Percentiles rank a stretch among this genome's conserved stretches.
These are phyloP conservation scores for Saturnispora besseyi DNA, from an alignment of 805 yeast genomes.

Conservation along the genomic window DNA sequence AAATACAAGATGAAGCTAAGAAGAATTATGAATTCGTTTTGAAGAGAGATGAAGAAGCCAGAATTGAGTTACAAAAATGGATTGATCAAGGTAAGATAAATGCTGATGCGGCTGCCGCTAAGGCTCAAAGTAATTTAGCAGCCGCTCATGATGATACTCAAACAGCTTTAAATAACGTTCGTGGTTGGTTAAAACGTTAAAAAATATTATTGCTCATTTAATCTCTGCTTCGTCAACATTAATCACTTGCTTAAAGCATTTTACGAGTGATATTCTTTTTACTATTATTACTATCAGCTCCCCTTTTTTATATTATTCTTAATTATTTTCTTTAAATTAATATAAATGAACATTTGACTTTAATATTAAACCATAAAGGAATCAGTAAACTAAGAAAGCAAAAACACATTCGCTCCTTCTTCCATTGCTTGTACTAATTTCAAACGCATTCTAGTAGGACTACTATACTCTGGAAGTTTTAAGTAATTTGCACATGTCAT, in stretches of 20 bases:
- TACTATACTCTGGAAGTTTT: slow-evolving; percentile 76
- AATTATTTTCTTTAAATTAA: no score
- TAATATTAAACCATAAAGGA: not conserved
- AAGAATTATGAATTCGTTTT: slow-evolving; percentile 18
- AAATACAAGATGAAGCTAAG: slow-evolving; percentile 23
- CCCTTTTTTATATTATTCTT: no score
- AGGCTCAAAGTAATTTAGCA: slow-evolving; percentile 19
- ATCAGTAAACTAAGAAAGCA: slow-evolving; percentile 44
- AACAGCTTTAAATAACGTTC: not conserved
- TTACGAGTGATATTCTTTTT: not conserved
- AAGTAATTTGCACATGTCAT: slow-evolving; percentile 97
- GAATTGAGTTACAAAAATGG: slow-evolving; percentile 13
- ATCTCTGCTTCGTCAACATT: no score
- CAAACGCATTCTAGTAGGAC: slow-evolving; percentile 47
- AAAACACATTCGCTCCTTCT: slow-evolving; percentile 86
- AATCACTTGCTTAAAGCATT: not conserved
- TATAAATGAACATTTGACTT: not conserved
- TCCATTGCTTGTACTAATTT: slow-evolving; percentile 61
- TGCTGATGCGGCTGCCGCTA: slow-evolving; percentile 18
- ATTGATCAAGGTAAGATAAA: slow-evolving; percentile 18
- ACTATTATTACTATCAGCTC: not conserved
- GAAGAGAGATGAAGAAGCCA: slow-evolving; percentile 20
- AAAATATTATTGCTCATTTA: not conserved
- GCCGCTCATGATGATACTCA: not conserved
- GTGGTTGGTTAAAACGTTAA: slow-evolving; percentile 19